Percentiles rank a stretch among this genome's conserved stretches.
These are phyloP conservation scores for Chrysopogon serrulatus DNA, from an alignment of 176 grass and related monocot species.

Conservation along the genomic window DNA sequence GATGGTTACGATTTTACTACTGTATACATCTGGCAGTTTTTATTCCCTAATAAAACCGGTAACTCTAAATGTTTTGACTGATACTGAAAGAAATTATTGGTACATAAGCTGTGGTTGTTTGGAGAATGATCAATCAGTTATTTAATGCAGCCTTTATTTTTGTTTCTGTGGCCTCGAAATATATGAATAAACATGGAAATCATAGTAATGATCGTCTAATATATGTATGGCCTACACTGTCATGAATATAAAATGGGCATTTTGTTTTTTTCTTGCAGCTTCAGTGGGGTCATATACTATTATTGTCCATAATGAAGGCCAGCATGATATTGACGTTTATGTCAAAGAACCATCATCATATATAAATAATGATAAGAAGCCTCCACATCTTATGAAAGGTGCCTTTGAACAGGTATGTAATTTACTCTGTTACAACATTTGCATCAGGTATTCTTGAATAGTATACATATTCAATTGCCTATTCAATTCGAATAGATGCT, in stretches of 20 bases:
- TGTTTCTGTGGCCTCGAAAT: not conserved
- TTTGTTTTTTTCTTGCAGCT: slow-evolving; percentile 46
- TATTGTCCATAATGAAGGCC: slow-evolving; percentile 46
- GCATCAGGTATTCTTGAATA: not conserved
- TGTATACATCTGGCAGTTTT: not conserved
- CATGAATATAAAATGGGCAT: not conserved
- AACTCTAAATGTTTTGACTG: not conserved
- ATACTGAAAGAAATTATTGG: not conserved
- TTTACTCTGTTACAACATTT: slow-evolving; percentile 15
- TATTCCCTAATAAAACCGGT: not conserved
- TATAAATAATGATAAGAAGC: slow-evolving; percentile 11
- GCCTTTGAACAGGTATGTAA: slow-evolving; percentile 36
- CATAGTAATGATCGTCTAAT: not conserved
- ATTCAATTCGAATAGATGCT: not conserved
- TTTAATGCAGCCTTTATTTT: not conserved
- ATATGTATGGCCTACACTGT: not conserved
- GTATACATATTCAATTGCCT: not conserved
- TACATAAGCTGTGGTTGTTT: not conserved
- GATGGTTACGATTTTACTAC: not conserved
- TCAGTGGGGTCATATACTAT: slow-evolving; percentile 34
- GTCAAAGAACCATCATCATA: slow-evolving; percentile 31
- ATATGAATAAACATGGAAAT: not conserved
- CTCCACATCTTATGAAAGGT: slow-evolving; percentile 19
- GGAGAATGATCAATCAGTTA: not conserved
- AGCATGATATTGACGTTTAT: slow-evolving; percentile 32